Evolutionary conservation across 2,329 filamentous ascomycete genomes (phyloP), one percentile per base, ranked within the genome.

Genomic region (Cordyceps tenuipes): DNA sequence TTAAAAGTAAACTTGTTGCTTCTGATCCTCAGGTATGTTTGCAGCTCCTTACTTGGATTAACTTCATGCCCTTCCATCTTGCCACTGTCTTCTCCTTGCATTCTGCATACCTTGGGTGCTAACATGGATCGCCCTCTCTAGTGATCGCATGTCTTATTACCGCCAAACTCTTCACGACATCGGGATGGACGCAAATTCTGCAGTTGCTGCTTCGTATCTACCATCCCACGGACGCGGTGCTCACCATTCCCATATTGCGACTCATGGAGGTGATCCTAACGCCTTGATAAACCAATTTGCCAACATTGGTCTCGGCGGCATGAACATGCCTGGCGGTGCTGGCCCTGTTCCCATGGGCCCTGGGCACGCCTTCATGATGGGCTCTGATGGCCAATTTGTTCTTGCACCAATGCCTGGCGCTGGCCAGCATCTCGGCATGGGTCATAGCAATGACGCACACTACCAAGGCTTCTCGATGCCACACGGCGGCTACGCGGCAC

Each of bases 301-400:
- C 51, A 68, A 69, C 31, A 70, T 78, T 71, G 71, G 71, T 36
- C 64, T 78, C 41, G 67, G 72, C 29, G 67, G 70, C 41, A 67
- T 75, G 64, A 64, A 67, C 57, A 72, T 75, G 66, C 64, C 68
- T 31, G 69, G 66, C 62, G 67, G 64, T 54, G 59, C 65, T 58
- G 68, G 65, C 39, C 64, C 67, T 9, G 64, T 71, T 34, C 68
- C 70, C 46, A 66, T 76, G 64, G 70, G 67, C n/a, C 71, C 71
- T 56, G 68, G 66, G 10, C 68, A 71, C 34, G 64, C 71, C 2
- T 75, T 73, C 65, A 69, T 76, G 66, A 61, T 76, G 54, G 69
- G 70, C 36, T 66, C 74, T 10, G 75, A 77, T 62, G 72, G 73
- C 26, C 71, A 75, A 34, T 69, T 74, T 51, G 67, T 75, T 50